These are phyloP conservation scores for Hygrocybe punicea DNA, from an alignment of 768 basidiomycete genomes.

Conservation along the genomic window DNA sequence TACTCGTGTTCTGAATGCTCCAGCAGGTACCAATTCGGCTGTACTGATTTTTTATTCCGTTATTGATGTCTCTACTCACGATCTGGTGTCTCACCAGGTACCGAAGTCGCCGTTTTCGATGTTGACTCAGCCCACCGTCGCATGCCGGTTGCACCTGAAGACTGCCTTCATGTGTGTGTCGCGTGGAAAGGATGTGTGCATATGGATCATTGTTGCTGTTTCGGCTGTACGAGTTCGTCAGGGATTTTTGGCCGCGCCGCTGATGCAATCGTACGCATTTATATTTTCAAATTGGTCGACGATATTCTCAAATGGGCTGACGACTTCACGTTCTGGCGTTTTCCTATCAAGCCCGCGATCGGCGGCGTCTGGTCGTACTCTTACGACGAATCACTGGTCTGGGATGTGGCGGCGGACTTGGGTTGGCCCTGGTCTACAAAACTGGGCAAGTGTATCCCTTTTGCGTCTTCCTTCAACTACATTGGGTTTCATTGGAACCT, in stretches of 20 bases:
- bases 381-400: not conserved
- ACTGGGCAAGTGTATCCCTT: constrained; percentile 17
- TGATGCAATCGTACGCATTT: too few relatives aligned
- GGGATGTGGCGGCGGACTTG: not conserved
- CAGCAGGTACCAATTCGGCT: too few relatives aligned
- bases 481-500: constrained; percentile 34
- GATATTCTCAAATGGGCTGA: too few relatives aligned
- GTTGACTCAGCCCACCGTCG: not conserved
- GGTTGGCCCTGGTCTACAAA: constrained; percentile 3
- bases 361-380: not conserved
- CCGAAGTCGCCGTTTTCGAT: not conserved
- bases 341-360: too few relatives aligned
- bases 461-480: constrained; percentile 17
- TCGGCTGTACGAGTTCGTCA: too few relatives aligned
- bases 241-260: too few relatives aligned
- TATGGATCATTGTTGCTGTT: too few relatives aligned
- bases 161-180: not conserved
- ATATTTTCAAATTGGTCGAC: too few relatives aligned
- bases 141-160: not conserved
- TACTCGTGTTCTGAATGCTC: not conserved
- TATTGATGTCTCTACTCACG: too few relatives aligned
- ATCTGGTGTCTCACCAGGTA: too few relatives aligned
- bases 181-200: not conserved
- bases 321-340: too few relatives aligned
- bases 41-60: too few relatives aligned